Evolutionary conservation across 1,139 yeast genomes (phyloP), one percentile per base, ranked within the genome.

Genomic region (Pichia sp.): DNA sequence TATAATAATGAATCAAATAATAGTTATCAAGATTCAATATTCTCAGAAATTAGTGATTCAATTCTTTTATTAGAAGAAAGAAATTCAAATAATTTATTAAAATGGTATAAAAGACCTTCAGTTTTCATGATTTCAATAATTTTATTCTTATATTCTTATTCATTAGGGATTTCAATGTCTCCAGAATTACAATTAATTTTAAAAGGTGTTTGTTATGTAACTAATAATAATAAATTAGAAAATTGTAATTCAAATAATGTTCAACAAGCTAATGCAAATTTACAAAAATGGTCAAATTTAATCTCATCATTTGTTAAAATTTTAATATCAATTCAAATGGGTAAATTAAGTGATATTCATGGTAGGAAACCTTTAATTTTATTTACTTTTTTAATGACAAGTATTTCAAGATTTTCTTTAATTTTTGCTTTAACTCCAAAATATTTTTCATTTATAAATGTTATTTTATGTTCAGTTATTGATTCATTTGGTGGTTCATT

Each of bases 281-380:
- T 61, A 31, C 59, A 55, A 44, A 57, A 52, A 35, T 54, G 57
- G 58, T 37, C 42, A n/a, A 52, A 44, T 11, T 39, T 61, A 11
- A 22, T 51, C 2, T 37, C 54, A 3, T 58, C 59, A 3, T 16
- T 55, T 2, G 31, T 57, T 8, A 48, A 65, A 54, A 59, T 73
- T 37, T 44, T 71, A 6, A 72, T 74, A 3, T 62, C 71, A 50
- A 71, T 73, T 4, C 71, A 73, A 51, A 58, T 79, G 10, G 87
- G 87, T 0, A 73, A 76, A n/a, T 56, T 77, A 30, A 78, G 87
- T 4, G 94, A 85, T 60, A 65, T 72, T 37, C 67, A 72, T 49
- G 95, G 95, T 0, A 66, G 94, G 39, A 75, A 69, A 49, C 66
- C 78, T 30, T 51, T 80, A 22, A 52, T 73, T 6, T 37, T 72